Evolutionary conservation across 352 stramenopile genomes (phyloP), one percentile per base, ranked within the genome.

Genomic region (Globisporangium takayamanum): DNA sequence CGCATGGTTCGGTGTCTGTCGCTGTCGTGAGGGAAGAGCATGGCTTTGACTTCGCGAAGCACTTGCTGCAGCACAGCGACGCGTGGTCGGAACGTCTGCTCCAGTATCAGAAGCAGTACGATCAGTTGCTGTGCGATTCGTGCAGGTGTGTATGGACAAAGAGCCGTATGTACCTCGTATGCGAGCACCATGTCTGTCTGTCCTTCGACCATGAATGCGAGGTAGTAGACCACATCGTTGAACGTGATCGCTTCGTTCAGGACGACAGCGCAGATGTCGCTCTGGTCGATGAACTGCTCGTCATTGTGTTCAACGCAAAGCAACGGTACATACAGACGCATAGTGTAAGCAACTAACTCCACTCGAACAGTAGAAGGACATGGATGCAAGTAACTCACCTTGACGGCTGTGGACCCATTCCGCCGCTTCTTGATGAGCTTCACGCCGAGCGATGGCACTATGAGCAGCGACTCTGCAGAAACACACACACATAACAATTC

Each of bases 241-340:
- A 93, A 91, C 30, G 72, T 82, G 48, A 95, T 93, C 4, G 74
- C 81, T 60, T 95, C 85, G 60, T 92, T 92, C 63, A 95, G 65
- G 14, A 89, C 74, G 44, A 93, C 80, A 1, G 81, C 83, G 28
- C 69, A 76, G 57, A 95, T 75, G 41, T 72, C 55, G 16, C 53
- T 53, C 30, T 59, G 59, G 44, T 84, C 74, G 46, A 88, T 58
- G 46, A 88, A 88, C 68, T 76, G 55, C 16, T 15, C 2, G 3
- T 8, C 41, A 6, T 49, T 0, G 42, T 1, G 33, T 39, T 7
- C 33, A 12, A 39, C 22, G 15, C 28, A 46, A 46, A 14, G 25
- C 16, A n/a, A 33, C 16, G 2, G 16, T 10, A 48, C 15, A 3
- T 44, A 12, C 30, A 59, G n/a, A 39, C 10, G 25, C 42, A 18